Percentiles rank a stretch among this genome's conserved stretches.
phyloP scores from a whole-genome alignment of 192 early-diverging fungal species.

The Umbelopsis isabellina region DNA sequence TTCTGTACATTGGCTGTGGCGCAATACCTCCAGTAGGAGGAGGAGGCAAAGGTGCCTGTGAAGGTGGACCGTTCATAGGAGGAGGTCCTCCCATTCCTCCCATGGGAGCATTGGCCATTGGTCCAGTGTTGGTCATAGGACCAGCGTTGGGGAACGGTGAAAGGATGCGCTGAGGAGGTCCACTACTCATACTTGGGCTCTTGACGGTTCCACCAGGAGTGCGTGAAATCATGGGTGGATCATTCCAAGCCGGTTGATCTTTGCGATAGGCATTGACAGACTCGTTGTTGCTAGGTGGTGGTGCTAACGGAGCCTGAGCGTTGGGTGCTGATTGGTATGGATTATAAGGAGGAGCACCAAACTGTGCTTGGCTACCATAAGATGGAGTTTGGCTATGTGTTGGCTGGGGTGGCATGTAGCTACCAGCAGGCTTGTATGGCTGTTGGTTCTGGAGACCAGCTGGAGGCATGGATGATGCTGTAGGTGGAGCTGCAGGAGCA shows the following conservation, averaged over 20 bases:
- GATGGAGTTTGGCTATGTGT: conserved; percentile 7
- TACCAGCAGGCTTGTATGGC: conserved; percentile 2
- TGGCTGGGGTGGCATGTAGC: conserved; percentile 12
- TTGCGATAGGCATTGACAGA: conserved; percentile 27
- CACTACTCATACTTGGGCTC: conserved; percentile 14
- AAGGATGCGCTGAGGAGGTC: conserved; percentile 31
- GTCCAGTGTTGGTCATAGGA: neutral
- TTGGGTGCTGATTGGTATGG: conserved; percentile 21
- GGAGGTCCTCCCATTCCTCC: conserved; percentile 3
- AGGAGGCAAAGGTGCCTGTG: conserved; percentile 40
- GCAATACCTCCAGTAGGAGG: conserved; percentile 47
- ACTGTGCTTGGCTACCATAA: neutral
- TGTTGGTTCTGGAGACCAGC: neutral
- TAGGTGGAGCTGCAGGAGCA: neutral
- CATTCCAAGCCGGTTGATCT: conserved; percentile 58
- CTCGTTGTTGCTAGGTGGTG: conserved; percentile 14
- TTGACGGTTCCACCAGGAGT: conserved; percentile 24
- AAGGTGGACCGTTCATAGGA: conserved; percentile 13
- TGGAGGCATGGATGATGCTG: neutral
- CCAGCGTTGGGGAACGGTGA: conserved; percentile 46
- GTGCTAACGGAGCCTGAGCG: conserved; percentile 3
- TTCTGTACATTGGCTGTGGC: conserved; percentile 20
- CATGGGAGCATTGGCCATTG: neutral
- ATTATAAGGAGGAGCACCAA: conserved; percentile 11
- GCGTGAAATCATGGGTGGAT: conserved; percentile 48